These are phyloP conservation scores for Diplocarpon rosae DNA, from an alignment of 2,329 filamentous ascomycete species.

Conservation along the genomic window DNA sequence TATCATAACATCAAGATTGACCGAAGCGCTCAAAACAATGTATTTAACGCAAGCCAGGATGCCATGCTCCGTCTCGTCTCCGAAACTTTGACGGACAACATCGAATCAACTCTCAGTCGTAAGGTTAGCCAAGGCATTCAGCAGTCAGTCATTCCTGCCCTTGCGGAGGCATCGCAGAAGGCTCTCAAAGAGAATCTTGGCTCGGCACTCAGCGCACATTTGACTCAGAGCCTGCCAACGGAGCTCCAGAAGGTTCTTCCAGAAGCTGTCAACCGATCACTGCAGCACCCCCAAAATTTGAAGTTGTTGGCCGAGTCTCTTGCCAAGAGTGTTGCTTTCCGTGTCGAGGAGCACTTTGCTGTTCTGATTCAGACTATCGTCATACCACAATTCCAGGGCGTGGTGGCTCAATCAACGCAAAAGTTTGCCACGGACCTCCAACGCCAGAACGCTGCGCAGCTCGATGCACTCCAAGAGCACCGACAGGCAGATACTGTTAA, in stretches of 20 bases:
- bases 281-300: slow-evolving; percentile 65
- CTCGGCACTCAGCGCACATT: slow-evolving; percentile 39
- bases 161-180: slow-evolving; percentile 56
- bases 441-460: slow-evolving; percentile 34
- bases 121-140: slow-evolving; percentile 53
- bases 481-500: slow-evolving; percentile 38
- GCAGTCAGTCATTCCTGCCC: slow-evolving; percentile 63
- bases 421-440: slow-evolving; percentile 60
- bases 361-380: slow-evolving; percentile 51
- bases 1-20: slow-evolving; percentile 58
- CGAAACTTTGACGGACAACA: slow-evolving; percentile 56
- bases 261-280: slow-evolving; percentile 49
- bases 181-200: slow-evolving; percentile 63
- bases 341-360: slow-evolving; percentile 59
- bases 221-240: slow-evolving; percentile 32
- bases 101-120: slow-evolving; percentile 37
- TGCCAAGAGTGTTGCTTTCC: slow-evolving; percentile 51
- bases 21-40: slow-evolving; percentile 50
- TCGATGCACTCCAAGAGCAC: slow-evolving; percentile 22
- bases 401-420: slow-evolving; percentile 55
- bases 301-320: slow-evolving; percentile 64
- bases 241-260: slow-evolving; percentile 66
- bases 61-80: slow-evolving; percentile 58
- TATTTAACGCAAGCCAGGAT: slow-evolving; percentile 55
- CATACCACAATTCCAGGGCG: slow-evolving; percentile 52